phyloP scores from a whole-genome alignment of 2,329 filamentous ascomycete genomes.

The Sporothrix humicola region DNA sequence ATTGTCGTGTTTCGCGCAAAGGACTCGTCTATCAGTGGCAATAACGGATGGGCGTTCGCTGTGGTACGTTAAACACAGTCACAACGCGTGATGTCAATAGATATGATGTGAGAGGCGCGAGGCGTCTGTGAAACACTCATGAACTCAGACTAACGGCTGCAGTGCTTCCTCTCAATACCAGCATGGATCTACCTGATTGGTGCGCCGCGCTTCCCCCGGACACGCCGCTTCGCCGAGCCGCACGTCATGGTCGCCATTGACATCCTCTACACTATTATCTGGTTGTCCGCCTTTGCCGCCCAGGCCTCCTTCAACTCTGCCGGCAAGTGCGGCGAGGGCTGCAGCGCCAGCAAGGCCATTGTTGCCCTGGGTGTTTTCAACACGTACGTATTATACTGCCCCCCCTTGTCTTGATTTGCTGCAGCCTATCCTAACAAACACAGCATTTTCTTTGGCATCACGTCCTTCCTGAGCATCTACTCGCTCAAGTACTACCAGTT shows the following conservation, averaged over 20 bases:
- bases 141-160: slow-evolving; percentile 29
- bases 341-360: slow-evolving; percentile 66
- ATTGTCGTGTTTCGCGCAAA: slow-evolving; percentile 63
- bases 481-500: slow-evolving; percentile 67
- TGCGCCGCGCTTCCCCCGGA: slow-evolving; percentile 67
- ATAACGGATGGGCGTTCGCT: slow-evolving; percentile 68
- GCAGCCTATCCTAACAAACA: slow-evolving; percentile 34
- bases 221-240: slow-evolving; percentile 65
- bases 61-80: slow-evolving; percentile 55
- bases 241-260: slow-evolving; percentile 66
- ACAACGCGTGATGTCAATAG: not conserved
- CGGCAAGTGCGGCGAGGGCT: slow-evolving; percentile 60
- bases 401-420: not conserved
- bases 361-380: slow-evolving; percentile 68
- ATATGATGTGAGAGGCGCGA: slow-evolving; percentile 10
- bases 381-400: slow-evolving; percentile 55
- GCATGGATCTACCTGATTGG: slow-evolving; percentile 70
- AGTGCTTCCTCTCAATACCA: slow-evolving; percentile 70
- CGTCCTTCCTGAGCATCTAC: slow-evolving; percentile 63
- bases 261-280: slow-evolving; percentile 62
- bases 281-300: slow-evolving; percentile 70
- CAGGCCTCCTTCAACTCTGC: slow-evolving; percentile 68
- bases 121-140: not conserved
- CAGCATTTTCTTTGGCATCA: slow-evolving; percentile 62
- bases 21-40: slow-evolving; percentile 58